Evolutionary conservation across 108 stramenopile species (phyloP).

Genomic region (Skeletonema costatum): DNA sequence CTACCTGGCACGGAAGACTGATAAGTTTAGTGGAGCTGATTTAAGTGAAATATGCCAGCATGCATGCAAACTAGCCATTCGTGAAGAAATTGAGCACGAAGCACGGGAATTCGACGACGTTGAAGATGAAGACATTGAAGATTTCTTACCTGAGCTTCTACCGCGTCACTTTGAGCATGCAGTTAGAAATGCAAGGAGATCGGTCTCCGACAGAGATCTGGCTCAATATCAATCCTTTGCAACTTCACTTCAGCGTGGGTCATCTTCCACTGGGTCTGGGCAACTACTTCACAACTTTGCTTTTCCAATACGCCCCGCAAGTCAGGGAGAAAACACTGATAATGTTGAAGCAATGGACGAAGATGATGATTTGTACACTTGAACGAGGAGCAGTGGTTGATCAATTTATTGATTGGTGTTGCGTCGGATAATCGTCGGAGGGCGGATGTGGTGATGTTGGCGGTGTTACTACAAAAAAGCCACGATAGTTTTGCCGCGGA

Average conservation of each 20-base stretch:
- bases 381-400: too few relatives aligned
- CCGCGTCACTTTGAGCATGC: constrained; percentile 93
- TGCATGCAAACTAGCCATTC: constrained; percentile 89
- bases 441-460: too few relatives aligned
- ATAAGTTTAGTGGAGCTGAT: constrained; percentile 94
- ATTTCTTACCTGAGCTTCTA: constrained; percentile 51
- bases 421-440: too few relatives aligned
- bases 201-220: constrained; percentile 92
- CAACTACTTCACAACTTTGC: constrained; percentile 40
- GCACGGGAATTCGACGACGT: constrained; percentile 54
- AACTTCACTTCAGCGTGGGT: constrained; percentile 37
- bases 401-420: too few relatives aligned
- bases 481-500: too few relatives aligned
- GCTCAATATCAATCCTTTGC: constrained; percentile 92
- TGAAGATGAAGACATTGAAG: constrained; percentile 54
- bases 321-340: neutral
- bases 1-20: constrained; percentile 73
- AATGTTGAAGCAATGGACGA: constrained; percentile 34
- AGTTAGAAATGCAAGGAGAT: constrained; percentile 89
- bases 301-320: constrained; percentile 31
- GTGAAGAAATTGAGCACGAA: constrained; percentile 88
- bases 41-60: constrained; percentile 90
- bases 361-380: constrained; percentile 59
- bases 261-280: neutral
- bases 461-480: too few relatives aligned